Base-by-base conservation (phyloP, 345 rosid species). In the Brassica nigra region DNA sequence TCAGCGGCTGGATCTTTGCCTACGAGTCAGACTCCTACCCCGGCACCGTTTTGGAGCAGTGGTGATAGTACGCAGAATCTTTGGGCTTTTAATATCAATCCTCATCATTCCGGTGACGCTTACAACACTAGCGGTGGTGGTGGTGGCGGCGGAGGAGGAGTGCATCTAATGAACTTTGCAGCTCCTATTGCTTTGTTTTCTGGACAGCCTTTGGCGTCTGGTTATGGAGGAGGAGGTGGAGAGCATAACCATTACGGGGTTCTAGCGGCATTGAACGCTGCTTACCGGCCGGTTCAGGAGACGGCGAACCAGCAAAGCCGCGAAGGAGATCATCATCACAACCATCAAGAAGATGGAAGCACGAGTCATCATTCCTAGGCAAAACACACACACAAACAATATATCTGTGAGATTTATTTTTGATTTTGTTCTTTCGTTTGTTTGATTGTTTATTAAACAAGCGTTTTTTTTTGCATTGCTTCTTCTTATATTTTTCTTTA, bases 131-230 rank as follows among this genome's bases (percentile, higher is more conserved):
- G 34, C 14, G 28, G 61, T 8, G 74, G 83, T 69, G 91, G 92
- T 31, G 78, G 88, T 36, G 74, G 74, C 1, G 80, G 63, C 9
- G 80, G 66, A 31, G 62, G 83, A 63, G 93, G 92, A 39, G 80
- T 92, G 54, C 97, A 91, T 84, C 84, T 92, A n/a, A 86, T 92
- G 96, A 92, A 92, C 65, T 87, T 92, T 74, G 89, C 91, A 18
- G 76, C 90, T 44, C 93, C 93, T 0, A 84, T 92, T 87, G 86
- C 95, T 81, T 83, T 89, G 66, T 80, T 90, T 76, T 76, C 95
- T 2, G 87, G 92, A 31, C 97, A 90, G 66, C 96, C 83, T 63
- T 63, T 75, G 30, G 72, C 79, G 6, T 54, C 87, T 15, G 82
- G 83, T 30, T 76, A 76, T 7, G 81, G 81, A 34, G 79, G 78